phyloP scores from a whole-genome alignment of 306 rosid species.

The Pterocarpus macrocarpus region DNA sequence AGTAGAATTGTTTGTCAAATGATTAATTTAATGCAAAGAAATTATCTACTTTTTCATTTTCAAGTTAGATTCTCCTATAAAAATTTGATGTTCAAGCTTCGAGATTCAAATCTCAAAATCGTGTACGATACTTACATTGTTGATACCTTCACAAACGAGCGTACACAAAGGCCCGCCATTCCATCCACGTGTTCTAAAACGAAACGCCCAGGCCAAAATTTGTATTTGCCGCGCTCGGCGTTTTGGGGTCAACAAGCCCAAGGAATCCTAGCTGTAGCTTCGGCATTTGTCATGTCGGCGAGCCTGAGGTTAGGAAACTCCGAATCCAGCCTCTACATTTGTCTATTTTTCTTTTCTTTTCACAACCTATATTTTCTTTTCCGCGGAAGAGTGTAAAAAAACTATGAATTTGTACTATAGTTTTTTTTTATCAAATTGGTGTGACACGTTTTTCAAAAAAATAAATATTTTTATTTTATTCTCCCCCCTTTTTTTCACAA shows the following conservation, averaged over 20 bases:
- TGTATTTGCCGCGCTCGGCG: conserved; percentile 92
- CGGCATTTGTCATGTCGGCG: conserved; percentile 55
- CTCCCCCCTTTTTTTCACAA: too few relatives aligned
- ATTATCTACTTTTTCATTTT: too few relatives aligned
- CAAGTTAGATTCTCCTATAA: neutral
- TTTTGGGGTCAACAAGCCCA: conserved; percentile 30
- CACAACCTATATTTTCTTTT: neutral
- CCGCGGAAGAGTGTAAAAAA: too few relatives aligned
- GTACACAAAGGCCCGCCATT: neutral
- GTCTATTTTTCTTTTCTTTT: neutral
- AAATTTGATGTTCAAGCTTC: neutral
- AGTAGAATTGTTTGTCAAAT: too few relatives aligned
- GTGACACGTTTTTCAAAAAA: too few relatives aligned
- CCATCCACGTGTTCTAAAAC: conserved; percentile 50
- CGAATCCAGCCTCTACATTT: conserved; percentile 37
- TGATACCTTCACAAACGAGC: neutral
- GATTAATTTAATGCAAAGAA: too few relatives aligned
- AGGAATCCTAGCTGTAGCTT: conserved; percentile 53
- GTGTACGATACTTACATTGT: neutral
- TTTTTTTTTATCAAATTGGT: too few relatives aligned
- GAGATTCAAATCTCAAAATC: conserved; percentile 20
- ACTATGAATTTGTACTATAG: too few relatives aligned
- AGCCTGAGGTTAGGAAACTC: conserved; percentile 56
- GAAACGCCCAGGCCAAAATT: conserved; percentile 48
- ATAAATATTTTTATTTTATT: too few relatives aligned